A percentile compares a stretch with the other conserved stretches of the same genome.
Conservation (phyloP, 345 rosid genomes). For the Streptanthus diversifolius region DNA sequence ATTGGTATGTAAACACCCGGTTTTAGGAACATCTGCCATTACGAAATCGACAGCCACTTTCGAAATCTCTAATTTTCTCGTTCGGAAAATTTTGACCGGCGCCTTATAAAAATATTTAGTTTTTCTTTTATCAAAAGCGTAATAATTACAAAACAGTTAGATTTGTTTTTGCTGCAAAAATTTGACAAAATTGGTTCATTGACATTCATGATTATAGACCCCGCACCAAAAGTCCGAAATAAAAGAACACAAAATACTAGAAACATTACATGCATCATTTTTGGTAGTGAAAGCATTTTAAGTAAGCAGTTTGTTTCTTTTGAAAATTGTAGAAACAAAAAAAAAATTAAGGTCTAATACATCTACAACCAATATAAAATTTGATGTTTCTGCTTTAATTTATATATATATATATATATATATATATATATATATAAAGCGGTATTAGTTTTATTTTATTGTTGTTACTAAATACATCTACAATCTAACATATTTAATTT, state of each 20-base stretch:
- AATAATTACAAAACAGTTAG: slow-evolving; percentile 7
- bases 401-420: too few species aligned
- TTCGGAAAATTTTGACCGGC: neutral
- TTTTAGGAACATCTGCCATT: neutral
- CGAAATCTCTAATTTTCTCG: neutral
- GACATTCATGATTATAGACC: slow-evolving; percentile 12
- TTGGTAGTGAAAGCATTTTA: neutral
- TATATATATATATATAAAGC: too few species aligned
- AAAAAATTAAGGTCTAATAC: neutral
- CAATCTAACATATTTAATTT: too few species aligned
- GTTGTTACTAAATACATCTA: too few species aligned
- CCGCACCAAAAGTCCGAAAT: neutral
- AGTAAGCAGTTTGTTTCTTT: neutral
- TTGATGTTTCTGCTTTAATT: neutral
- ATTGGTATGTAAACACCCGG: too few species aligned
- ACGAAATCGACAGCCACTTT: neutral
- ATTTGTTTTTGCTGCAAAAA: neutral
- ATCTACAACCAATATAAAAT: neutral
- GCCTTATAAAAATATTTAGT: neutral
- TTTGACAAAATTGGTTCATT: neutral
- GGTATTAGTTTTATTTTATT: too few species aligned
- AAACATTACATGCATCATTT: neutral
- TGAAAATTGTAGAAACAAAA: neutral
- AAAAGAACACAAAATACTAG: neutral
- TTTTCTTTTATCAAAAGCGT: neutral